A percentile compares a stretch with the other conserved stretches of the same genome.
These are phyloP conservation scores for Sambucus nigra DNA, from an alignment of 129 eudicot genomes.

Conservation along the genomic window DNA sequence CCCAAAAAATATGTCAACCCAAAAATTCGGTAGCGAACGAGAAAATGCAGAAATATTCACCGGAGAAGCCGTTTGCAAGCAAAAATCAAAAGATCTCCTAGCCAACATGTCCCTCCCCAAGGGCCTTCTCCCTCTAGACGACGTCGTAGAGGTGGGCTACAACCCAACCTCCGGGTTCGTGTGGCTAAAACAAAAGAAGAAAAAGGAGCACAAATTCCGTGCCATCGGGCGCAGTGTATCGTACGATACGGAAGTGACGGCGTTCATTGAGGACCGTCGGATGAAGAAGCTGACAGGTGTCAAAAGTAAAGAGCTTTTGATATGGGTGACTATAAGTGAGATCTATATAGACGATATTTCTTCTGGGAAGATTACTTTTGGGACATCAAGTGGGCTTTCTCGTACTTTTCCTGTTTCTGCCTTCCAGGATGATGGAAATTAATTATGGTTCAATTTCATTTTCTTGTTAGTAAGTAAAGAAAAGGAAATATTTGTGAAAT, in stretches of 20 bases:
- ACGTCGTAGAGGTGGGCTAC: slow-evolving; percentile 63
- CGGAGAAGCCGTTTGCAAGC: slow-evolving; percentile 57
- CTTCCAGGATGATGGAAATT: slow-evolving; percentile 36
- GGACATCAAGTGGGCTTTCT: slow-evolving; percentile 54
- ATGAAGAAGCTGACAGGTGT: slow-evolving; percentile 75
- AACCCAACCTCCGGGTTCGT: slow-evolving; percentile 69
- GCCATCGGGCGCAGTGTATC: slow-evolving; percentile 39
- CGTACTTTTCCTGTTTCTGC: slow-evolving; percentile 66
- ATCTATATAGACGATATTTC: slow-evolving; percentile 33
- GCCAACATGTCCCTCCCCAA: slow-evolving; percentile 43
- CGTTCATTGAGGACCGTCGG: slow-evolving; percentile 58
- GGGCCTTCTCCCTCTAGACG: slow-evolving; percentile 67
- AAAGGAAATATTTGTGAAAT: background rate
- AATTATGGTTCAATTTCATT: background rate
- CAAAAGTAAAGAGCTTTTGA: slow-evolving; percentile 70
- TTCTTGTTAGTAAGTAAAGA: background rate
- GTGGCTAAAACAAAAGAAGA: slow-evolving; percentile 71
- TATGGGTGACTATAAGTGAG: slow-evolving; percentile 68
- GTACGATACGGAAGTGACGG: slow-evolving; percentile 75
- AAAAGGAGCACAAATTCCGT: slow-evolving; percentile 39
- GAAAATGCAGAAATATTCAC: slow-evolving; percentile 56
- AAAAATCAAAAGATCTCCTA: slow-evolving; percentile 50
- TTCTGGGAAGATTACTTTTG: slow-evolving; percentile 60
- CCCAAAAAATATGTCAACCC: slow-evolving; percentile 35
- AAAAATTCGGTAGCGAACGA: slow-evolving; percentile 36